phyloP scores from a whole-genome alignment of 1,139 yeast genomes.

The Blastobotrys elegans region DNA sequence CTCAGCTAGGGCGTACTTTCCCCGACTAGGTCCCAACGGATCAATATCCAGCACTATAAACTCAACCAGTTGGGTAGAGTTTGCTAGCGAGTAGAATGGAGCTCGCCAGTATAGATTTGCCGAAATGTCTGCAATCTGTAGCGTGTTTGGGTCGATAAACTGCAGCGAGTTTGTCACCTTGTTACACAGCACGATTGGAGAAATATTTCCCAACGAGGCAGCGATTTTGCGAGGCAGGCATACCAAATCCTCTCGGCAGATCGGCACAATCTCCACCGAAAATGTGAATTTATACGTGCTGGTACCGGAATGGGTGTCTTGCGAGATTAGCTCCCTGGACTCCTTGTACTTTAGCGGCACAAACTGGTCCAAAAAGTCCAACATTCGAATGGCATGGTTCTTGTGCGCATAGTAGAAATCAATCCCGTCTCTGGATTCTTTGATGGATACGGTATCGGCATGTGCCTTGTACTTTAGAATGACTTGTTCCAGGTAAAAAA shows the following conservation, averaged over 20 bases:
- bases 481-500: constrained; percentile 88
- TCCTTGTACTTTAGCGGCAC: constrained; percentile 83
- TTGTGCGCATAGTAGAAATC: constrained; percentile 88
- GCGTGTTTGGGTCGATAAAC: constrained; percentile 76
- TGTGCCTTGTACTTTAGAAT: constrained; percentile 93
- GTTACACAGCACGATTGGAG: constrained; percentile 79
- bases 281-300: constrained; percentile 85
- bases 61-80: constrained; percentile 74
- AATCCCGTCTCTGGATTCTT: constrained; percentile 89
- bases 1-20: constrained; percentile 84
- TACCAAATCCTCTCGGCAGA: constrained; percentile 94
- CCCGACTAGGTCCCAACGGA: constrained; percentile 79
- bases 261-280: constrained; percentile 94
- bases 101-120: constrained; percentile 79
- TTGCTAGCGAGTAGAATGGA: constrained; percentile 78
- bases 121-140: constrained; percentile 74
- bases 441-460: constrained; percentile 86
- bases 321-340: constrained; percentile 87
- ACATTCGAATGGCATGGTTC: constrained; percentile 89
- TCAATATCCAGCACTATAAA: constrained; percentile 91
- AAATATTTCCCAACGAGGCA: constrained; percentile 73
- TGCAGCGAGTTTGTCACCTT: constrained; percentile 78
- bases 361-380: constrained; percentile 81
- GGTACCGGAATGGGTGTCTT: constrained; percentile 87
- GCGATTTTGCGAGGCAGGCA: constrained; percentile 85